Conservation (phyloP, 2,329 filamentous ascomycete genomes). For the Sarocladium strictum region DNA sequence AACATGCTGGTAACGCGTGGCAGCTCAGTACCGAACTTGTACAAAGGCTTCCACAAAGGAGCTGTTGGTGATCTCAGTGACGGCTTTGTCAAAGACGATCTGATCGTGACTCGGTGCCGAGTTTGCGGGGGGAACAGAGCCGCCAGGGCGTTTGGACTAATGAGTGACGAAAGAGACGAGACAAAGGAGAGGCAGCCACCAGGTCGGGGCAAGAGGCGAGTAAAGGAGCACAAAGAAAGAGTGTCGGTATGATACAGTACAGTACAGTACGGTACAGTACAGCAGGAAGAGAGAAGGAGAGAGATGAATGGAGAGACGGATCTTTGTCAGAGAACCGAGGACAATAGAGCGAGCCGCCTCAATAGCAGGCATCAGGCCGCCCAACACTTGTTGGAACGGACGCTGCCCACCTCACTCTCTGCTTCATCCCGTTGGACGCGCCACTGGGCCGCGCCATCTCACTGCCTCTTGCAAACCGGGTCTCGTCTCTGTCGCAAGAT, state of each 20-base stretch:
- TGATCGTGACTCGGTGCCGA: constrained; percentile 3
- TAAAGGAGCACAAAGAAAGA: neutral
- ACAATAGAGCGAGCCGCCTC: neutral
- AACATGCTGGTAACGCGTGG: neutral
- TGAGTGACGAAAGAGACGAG: constrained; percentile 2
- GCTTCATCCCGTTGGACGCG: neutral
- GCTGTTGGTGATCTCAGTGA: neutral
- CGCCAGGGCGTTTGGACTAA: constrained; percentile 3
- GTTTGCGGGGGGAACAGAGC: constrained; percentile 3
- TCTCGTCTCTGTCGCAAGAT: neutral
- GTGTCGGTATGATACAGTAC: neutral
- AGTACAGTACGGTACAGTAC: neutral
- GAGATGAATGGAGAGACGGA: neutral
- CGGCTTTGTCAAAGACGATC: neutral
- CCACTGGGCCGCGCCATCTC: neutral
- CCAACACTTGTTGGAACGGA: neutral
- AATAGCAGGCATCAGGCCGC: constrained; percentile 1
- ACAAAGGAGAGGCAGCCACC: constrained; percentile 9
- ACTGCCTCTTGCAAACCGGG: neutral
- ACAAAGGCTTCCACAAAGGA: neutral
- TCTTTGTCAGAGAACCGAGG: neutral
- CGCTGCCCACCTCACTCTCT: neutral
- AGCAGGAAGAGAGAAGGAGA: neutral
- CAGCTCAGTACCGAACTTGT: neutral
- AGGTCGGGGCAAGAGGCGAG: neutral